A percentile compares a stretch with the other conserved stretches of the same genome.
phyloP scores from a whole-genome alignment of 768 basidiomycete species.

The Russula emetica region DNA sequence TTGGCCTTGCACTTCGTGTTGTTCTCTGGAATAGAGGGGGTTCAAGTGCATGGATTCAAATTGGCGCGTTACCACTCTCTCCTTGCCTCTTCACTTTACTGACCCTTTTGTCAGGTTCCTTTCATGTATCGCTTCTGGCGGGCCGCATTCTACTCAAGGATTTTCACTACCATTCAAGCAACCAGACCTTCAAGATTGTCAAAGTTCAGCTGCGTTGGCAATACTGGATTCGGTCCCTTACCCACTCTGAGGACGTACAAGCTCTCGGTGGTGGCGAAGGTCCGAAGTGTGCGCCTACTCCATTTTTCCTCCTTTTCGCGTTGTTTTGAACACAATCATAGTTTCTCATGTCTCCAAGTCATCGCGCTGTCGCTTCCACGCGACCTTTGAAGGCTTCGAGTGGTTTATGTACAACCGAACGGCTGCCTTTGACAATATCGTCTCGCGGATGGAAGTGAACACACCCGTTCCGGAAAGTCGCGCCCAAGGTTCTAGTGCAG shows the following conservation, averaged over 20 bases:
- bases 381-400: conserved; percentile 81
- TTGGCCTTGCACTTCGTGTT: conserved; percentile 63
- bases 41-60: conserved; percentile 79
- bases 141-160: conserved; percentile 89
- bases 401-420: conserved; percentile 93
- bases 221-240: conserved; percentile 85
- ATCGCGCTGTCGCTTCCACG: conserved; percentile 69
- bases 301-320: background rate
- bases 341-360: conserved; percentile 35
- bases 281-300: conserved; percentile 39
- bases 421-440: conserved; percentile 81
- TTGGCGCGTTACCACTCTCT: conserved; percentile 47
- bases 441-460: conserved; percentile 63
- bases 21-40: conserved; percentile 73
- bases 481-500: conserved; percentile 24
- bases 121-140: conserved; percentile 84
- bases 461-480: conserved; percentile 24
- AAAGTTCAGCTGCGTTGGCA: conserved; percentile 88
- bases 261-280: conserved; percentile 47
- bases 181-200: conserved; percentile 79
- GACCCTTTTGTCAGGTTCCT: conserved; percentile 54
- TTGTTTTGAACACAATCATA: conserved; percentile 27
- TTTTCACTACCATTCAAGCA: conserved; percentile 84
- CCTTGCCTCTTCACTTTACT: background rate
- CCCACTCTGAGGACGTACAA: conserved; percentile 66